A percentile compares a stretch with the other conserved stretches of the same genome.
Evolutionary conservation across 2,329 filamentous ascomycete genomes (phyloP).

Genomic region (Trichoderma cornu-damae): DNA sequence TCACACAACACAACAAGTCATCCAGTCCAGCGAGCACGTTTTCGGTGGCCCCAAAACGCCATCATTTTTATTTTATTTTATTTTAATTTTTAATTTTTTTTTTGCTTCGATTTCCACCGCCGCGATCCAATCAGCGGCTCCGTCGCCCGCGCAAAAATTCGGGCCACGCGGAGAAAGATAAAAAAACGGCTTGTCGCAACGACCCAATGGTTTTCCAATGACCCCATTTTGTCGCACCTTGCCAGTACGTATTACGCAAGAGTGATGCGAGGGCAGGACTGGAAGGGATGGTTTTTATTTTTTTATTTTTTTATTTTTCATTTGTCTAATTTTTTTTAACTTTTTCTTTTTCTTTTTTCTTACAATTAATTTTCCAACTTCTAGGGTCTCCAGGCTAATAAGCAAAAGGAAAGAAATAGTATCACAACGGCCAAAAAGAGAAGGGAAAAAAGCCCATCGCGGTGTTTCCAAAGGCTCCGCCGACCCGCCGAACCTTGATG

Average conservation of each 20-base stretch:
- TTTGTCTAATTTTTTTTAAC: not conserved
- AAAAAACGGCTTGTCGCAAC: not conserved
- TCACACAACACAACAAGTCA: too few species aligned
- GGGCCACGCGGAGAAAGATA: conserved; percentile 15
- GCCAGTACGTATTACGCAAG: conserved; percentile 23
- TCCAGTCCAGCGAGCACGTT: conserved; percentile 19
- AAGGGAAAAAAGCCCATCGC: not conserved
- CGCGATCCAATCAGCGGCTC: conserved; percentile 10
- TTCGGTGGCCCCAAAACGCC: conserved; percentile 8
- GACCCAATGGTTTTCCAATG: not conserved
- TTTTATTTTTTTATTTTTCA: not conserved
- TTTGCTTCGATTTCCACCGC: too few species aligned
- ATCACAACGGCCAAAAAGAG: too few species aligned
- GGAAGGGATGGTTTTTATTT: too few species aligned
- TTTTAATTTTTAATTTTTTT: too few species aligned
- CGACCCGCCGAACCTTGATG: conserved; percentile 3
- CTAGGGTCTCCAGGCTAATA: too few species aligned
- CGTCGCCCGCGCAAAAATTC: not conserved
- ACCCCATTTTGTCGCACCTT: conserved; percentile 10
- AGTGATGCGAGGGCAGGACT: conserved; percentile 15
- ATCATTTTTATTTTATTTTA: too few species aligned
- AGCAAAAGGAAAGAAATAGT: too few species aligned
- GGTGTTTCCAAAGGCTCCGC: not conserved
- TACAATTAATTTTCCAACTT: too few species aligned
- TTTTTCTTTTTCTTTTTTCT: too few species aligned